phyloP scores from a whole-genome alignment of 2,329 filamentous ascomycete genomes.

The Botrytis fabae region DNA sequence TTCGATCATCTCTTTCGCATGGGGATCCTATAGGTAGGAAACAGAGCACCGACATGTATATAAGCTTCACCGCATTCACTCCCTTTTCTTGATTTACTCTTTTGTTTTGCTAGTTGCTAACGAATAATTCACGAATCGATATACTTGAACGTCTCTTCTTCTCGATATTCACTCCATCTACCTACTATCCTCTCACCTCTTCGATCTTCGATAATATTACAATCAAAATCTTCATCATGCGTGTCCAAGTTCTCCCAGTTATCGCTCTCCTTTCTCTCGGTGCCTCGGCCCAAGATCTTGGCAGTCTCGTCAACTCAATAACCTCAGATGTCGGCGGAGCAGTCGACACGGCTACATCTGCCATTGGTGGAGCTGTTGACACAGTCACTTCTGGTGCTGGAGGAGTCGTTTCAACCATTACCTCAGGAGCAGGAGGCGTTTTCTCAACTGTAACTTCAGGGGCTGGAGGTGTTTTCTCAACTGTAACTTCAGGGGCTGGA shows the following conservation, averaged over 20 bases:
- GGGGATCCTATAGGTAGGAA: background rate
- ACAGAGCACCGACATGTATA: background rate
- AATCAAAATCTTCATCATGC: constrained; percentile 14
- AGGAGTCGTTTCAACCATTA: constrained; percentile 3
- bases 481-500: background rate
- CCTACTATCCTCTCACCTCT: background rate
- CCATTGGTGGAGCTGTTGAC: background rate
- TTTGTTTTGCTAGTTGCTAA: background rate
- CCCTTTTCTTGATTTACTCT: background rate
- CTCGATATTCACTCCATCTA: background rate
- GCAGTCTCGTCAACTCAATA: background rate
- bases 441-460: background rate
- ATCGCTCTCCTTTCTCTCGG: constrained; percentile 17
- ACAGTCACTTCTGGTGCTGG: background rate
- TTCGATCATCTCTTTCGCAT: background rate
- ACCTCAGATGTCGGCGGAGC: constrained; percentile 19
- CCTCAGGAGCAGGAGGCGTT: background rate
- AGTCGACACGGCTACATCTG: background rate
- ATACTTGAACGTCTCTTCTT: background rate
- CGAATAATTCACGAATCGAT: background rate
- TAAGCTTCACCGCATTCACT: background rate
- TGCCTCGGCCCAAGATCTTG: background rate
- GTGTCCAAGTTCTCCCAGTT: constrained; percentile 20
- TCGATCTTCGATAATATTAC: background rate
- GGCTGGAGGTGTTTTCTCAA: background rate